phyloP scores from a whole-genome alignment of 1,139 yeast genomes.

The Debaryomycetaceae sp. region DNA sequence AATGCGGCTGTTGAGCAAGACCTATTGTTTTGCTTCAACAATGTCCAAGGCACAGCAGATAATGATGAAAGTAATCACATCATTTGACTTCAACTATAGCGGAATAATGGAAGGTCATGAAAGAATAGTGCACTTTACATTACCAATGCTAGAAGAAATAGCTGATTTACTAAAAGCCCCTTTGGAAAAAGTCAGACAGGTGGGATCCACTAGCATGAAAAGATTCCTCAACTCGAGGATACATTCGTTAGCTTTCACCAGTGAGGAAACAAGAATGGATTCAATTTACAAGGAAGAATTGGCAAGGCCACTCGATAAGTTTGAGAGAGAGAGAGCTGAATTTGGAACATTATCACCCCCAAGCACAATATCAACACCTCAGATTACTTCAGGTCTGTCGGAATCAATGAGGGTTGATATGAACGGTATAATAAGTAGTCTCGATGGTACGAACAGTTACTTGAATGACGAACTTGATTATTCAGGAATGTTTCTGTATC shows the following conservation, averaged over 20 bases:
- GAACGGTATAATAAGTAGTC: not conserved
- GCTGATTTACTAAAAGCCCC: not conserved
- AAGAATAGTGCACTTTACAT: not conserved
- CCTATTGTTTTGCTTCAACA: too few species aligned
- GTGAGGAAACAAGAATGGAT: too few species aligned
- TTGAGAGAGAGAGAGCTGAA: not conserved
- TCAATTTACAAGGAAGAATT: too few species aligned
- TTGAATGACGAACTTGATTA: not conserved
- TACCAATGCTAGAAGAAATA: not conserved
- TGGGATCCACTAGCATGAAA: not conserved
- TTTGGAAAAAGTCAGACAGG: not conserved
- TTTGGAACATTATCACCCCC: not conserved
- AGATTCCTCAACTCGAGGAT: not conserved
- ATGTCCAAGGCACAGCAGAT: too few species aligned
- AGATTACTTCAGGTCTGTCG: too few species aligned
- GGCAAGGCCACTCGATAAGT: not conserved
- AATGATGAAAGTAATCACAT: too few species aligned
- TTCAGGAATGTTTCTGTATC: not conserved
- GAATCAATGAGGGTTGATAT: too few species aligned
- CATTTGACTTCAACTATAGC: too few species aligned
- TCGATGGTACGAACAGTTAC: not conserved
- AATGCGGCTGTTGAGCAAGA: too few species aligned
- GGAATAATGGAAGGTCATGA: too few species aligned
- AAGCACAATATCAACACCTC: not conserved
- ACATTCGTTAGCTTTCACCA: not conserved